Percentiles rank a stretch among this genome's conserved stretches.
Evolutionary conservation across 2,329 filamentous ascomycete genomes (phyloP).

Genomic region (Trichoderma sp.): DNA sequence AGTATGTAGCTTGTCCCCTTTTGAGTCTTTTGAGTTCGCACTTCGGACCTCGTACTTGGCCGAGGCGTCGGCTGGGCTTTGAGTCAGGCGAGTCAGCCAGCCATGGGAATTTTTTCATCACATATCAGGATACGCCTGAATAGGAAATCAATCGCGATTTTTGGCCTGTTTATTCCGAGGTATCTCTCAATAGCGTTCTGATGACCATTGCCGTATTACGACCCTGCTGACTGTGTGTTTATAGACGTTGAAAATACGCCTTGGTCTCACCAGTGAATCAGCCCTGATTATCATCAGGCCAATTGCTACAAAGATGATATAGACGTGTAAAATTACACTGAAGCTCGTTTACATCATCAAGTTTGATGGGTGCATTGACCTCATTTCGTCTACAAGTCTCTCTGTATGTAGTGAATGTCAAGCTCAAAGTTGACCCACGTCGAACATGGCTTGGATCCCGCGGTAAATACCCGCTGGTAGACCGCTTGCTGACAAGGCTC

Average conservation of each 20-base stretch:
- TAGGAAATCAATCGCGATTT: background rate
- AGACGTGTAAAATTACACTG: background rate
- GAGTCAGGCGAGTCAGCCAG: background rate
- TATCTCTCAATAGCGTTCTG: background rate
- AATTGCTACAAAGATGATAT: background rate
- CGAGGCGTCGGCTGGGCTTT: background rate
- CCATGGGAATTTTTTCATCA: background rate
- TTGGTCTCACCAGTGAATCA: background rate
- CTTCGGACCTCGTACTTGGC: constrained; percentile 3
- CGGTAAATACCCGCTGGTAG: too few species aligned
- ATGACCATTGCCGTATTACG: background rate
- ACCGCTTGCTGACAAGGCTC: too few species aligned
- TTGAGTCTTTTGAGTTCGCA: background rate
- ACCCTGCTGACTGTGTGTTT: background rate
- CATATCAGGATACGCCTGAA: background rate
- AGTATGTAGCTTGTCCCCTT: background rate
- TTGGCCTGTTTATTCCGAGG: background rate
- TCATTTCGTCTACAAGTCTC: background rate
- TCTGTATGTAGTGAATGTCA: background rate
- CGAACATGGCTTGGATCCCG: too few species aligned
- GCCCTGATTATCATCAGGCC: background rate
- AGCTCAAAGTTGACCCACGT: too few species aligned
- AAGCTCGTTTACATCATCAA: background rate
- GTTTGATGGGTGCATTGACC: background rate
- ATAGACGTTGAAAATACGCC: background rate